Base-by-base conservation (phyloP, 495 filamentous ascomycete genomes). In the Oidiodendron maius region DNA sequence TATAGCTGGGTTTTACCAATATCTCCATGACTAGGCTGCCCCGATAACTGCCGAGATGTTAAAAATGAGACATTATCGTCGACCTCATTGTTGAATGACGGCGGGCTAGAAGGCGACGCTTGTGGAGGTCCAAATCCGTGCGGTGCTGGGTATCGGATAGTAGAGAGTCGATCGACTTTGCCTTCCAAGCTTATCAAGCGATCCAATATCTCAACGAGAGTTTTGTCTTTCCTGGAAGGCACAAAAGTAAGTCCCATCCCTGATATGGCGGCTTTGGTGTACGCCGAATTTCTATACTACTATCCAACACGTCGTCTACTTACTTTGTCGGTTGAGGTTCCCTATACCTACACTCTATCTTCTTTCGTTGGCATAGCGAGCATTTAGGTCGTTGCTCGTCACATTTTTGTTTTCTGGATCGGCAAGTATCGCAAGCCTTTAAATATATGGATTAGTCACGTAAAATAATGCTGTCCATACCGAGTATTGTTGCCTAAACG, bases 371-470 rank as follows among this genome's bases (percentile, higher is more conserved):
- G 61, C 66, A 76, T n/a, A 71, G 68, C 51, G 69, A 59, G 79
- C 89, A 95, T 63, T 82, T 82, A 34, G 89, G 89, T 58, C 91
- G 84, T 60, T 80, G 77, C 61, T 95, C 89, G 61, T 93, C 89
- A 62, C 89, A 95, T 69, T 87, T 90, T 64, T 93, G 91, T 74
- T 95, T 95, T 28, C 89, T 77, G 39, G 76, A 71, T 41, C 89
- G 75, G 61, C 89, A 95, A 23, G 87, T 93, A 68, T 90, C 86
- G 66, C 89, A 95, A 20, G 56, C 89, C 86, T 58, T 82, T 82
- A 62, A 44, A 26, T 4, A 17, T 16, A 30, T 44, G 41, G 24
- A n/a, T 44, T 18, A 44, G 41, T 44, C 24, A 11, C 9, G 41
- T 4, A 15, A 20, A 11, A 30, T 11, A 6, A 28, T n/a, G n/a